phyloP scores from a whole-genome alignment of 768 basidiomycete genomes.

The Tylopilus rubrobrunneus region DNA sequence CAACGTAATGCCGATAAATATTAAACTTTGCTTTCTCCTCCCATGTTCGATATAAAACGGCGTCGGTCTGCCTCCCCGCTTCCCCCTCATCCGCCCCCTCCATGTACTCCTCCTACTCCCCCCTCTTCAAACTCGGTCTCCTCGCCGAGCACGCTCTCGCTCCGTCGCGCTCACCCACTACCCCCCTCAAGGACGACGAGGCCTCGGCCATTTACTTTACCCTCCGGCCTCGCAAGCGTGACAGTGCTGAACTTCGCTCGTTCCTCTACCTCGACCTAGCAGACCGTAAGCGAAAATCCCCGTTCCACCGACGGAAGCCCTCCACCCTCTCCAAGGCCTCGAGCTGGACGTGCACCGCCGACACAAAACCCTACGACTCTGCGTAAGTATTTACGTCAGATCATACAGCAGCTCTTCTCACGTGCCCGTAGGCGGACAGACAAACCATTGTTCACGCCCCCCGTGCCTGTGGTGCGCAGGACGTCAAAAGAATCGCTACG shows the following conservation, averaged over 20 bases:
- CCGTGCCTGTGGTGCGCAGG: constrained; percentile 22
- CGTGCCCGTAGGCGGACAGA: constrained; percentile 16
- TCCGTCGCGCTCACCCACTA: background rate
- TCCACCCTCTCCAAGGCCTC: constrained; percentile 30
- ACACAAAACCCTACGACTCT: constrained; percentile 12
- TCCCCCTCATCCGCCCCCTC: background rate
- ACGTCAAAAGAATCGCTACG: constrained; percentile 42
- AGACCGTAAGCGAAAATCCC: constrained; percentile 42
- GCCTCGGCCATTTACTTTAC: constrained; percentile 47
- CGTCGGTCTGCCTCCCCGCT: background rate
- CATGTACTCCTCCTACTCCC: constrained; percentile 41
- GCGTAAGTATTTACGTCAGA: constrained; percentile 8
- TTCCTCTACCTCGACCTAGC: constrained; percentile 71
- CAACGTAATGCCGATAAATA: constrained; percentile 1
- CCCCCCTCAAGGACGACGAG: constrained; percentile 15
- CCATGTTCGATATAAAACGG: constrained; percentile 14
- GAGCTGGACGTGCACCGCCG: constrained; percentile 24
- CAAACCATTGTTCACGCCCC: constrained; percentile 24
- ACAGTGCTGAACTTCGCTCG: constrained; percentile 44
- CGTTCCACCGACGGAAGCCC: constrained; percentile 35
- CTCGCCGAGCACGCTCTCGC: constrained; percentile 32
- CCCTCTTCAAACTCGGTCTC: constrained; percentile 64
- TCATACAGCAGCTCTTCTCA: background rate
- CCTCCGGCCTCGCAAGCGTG: constrained; percentile 37
- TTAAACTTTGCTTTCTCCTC: constrained; percentile 18